Evolutionary conservation across 176 grass and related monocot species (phyloP).

Genomic region (Aegilops tauschii): DNA sequence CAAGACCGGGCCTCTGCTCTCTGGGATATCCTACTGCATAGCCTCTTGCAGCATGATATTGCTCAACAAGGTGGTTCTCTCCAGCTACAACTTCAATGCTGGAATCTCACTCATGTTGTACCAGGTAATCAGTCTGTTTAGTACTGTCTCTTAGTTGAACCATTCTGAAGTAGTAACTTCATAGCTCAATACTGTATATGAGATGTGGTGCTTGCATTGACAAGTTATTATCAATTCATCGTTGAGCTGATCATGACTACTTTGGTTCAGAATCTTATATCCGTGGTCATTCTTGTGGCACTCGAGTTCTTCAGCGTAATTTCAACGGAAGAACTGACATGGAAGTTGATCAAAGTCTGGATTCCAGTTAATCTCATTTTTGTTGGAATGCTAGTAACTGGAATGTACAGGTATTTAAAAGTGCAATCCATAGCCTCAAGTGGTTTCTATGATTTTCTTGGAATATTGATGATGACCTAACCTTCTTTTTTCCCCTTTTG

Average conservation of each 20-base stretch:
- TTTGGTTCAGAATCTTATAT: slow-evolving; percentile 74
- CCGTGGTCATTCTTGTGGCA: slow-evolving; percentile 56
- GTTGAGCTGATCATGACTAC: slow-evolving; percentile 8
- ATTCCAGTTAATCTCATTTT: slow-evolving; percentile 90
- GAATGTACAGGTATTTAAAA: slow-evolving; percentile 75
- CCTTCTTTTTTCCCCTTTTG: neutral
- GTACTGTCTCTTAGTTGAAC: neutral
- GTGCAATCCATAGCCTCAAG: neutral
- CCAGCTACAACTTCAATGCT: slow-evolving; percentile 66
- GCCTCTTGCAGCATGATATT: slow-evolving; percentile 95
- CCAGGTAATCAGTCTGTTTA: slow-evolving; percentile 14
- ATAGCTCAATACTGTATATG: neutral
- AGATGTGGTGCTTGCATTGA: neutral
- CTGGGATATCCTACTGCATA: slow-evolving; percentile 69
- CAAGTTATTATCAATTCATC: neutral
- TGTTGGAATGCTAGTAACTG: slow-evolving; percentile 73
- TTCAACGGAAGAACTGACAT: slow-evolving; percentile 69
- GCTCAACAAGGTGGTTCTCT: slow-evolving; percentile 89
- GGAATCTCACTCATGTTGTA: slow-evolving; percentile 78
- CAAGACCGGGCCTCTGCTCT: slow-evolving; percentile 52
- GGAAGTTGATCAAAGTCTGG: slow-evolving; percentile 84
- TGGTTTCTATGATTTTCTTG: neutral
- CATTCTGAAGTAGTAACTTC: neutral
- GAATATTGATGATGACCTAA: neutral
- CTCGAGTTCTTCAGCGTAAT: slow-evolving; percentile 55